A percentile compares a stretch with the other conserved stretches of the same genome.
Conservation (phyloP, 2,329 filamentous ascomycete genomes). For the Colletotrichum graminicola region DNA sequence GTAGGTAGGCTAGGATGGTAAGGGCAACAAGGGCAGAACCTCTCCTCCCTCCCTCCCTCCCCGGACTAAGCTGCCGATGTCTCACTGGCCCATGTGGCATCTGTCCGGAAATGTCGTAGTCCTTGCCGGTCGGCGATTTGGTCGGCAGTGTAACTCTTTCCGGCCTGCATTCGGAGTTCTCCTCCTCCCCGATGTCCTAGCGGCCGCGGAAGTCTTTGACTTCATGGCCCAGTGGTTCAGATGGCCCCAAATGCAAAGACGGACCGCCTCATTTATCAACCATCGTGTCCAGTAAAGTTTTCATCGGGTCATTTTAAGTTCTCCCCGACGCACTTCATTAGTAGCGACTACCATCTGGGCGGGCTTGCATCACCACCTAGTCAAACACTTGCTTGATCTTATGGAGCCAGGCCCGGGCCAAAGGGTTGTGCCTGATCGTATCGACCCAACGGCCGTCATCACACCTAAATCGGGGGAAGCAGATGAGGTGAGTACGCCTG, state of each 20-base stretch:
- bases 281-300: not conserved
- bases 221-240: constrained; percentile 6
- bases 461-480: constrained; percentile 47
- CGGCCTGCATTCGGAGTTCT: constrained; percentile 23
- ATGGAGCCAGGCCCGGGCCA: not conserved
- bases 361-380: constrained; percentile 12
- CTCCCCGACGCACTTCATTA: constrained; percentile 11
- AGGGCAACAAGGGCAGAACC: not conserved
- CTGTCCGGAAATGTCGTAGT: constrained; percentile 35
- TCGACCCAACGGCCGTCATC: constrained; percentile 47
- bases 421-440: constrained; percentile 10
- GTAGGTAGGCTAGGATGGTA: not conserved
- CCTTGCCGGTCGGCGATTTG: not conserved
- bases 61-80: constrained; percentile 5
- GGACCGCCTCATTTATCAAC: constrained; percentile 5
- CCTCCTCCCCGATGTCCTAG: constrained; percentile 23
- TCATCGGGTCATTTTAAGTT: constrained; percentile 10
- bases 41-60: too few relatives aligned
- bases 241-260: constrained; percentile 4
- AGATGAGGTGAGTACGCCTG: constrained; percentile 40
- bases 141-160: constrained; percentile 30
- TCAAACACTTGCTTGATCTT: not conserved
- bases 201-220: constrained; percentile 26
- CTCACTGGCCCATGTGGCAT: constrained; percentile 33
- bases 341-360: constrained; percentile 23